phyloP scores from a whole-genome alignment of 805 yeast genomes.

The Schwanniomyces occidentalis region DNA sequence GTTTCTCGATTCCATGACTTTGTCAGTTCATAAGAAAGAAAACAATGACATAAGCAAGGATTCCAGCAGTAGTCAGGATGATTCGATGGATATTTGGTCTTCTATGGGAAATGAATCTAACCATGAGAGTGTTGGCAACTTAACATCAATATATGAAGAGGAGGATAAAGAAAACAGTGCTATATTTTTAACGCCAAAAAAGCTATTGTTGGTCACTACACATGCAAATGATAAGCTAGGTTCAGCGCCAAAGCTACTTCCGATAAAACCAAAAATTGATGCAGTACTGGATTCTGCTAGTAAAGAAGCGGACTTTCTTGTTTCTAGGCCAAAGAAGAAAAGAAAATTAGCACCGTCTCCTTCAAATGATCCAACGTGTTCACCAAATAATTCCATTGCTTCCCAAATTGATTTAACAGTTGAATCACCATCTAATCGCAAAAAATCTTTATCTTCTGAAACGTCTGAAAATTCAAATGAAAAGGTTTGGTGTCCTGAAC shows the following conservation, averaged over 20 bases:
- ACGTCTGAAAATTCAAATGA: constrained; percentile 13
- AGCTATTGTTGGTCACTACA: constrained; percentile 15
- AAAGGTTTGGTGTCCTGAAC: constrained; percentile 34
- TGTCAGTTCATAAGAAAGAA: constrained; percentile 8
- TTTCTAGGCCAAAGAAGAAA: constrained; percentile 9
- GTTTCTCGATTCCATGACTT: constrained; percentile 18
- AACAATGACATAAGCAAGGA: constrained; percentile 4
- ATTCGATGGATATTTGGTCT: constrained; percentile 31
- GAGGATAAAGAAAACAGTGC: constrained; percentile 10
- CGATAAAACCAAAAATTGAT: constrained; percentile 8
- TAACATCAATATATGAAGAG: constrained; percentile 29
- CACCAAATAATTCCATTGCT: constrained; percentile 40
- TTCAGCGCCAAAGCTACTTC: constrained; percentile 9
- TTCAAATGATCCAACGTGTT: constrained; percentile 15
- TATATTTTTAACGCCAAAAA: constrained; percentile 34
- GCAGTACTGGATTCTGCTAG: neutral
- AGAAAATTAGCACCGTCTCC: constrained; percentile 10
- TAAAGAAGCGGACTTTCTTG: neutral
- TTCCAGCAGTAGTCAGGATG: constrained; percentile 9
- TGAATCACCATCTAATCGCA: constrained; percentile 24
- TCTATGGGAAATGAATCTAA: constrained; percentile 21
- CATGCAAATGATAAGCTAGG: neutral
- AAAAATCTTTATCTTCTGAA: constrained; percentile 5
- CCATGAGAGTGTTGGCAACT: constrained; percentile 9
- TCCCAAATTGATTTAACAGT: constrained; percentile 31